phyloP scores from a whole-genome alignment of 2,329 filamentous ascomycete species.

The Sporothrix brasiliensis region DNA sequence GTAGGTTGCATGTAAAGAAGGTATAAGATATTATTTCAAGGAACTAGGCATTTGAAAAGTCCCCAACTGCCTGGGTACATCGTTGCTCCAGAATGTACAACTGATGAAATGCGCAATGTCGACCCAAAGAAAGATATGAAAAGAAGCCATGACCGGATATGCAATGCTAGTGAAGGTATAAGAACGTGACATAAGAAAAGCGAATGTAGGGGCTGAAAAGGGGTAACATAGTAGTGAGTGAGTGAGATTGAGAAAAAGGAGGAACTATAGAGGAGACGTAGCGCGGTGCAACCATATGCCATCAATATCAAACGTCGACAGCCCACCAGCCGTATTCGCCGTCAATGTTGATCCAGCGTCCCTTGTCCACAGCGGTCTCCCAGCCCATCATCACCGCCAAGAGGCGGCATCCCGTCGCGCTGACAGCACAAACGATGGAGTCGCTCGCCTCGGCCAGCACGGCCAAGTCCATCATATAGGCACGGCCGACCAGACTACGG shows the following conservation, averaged over 20 bases:
- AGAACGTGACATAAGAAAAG: not conserved
- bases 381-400: constrained; percentile 86
- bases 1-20: not conserved
- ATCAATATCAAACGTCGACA: constrained; percentile 19
- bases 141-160: constrained; percentile 4
- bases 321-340: constrained; percentile 63
- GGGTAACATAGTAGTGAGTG: not conserved
- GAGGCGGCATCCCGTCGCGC: constrained; percentile 70
- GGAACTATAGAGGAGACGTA: not conserved
- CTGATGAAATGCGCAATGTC: not conserved
- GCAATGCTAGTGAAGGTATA: constrained; percentile 21
- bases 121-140: not conserved
- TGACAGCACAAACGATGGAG: constrained; percentile 74
- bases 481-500: constrained; percentile 74
- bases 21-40: not conserved
- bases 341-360: constrained; percentile 78
- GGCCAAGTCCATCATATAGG: constrained; percentile 78
- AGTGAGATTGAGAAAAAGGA: not conserved
- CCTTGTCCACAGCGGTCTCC: constrained; percentile 64
- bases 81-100: constrained; percentile 7
- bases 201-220: not conserved
- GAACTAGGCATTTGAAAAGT: not conserved
- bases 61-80: not conserved
- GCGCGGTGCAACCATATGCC: not conserved
- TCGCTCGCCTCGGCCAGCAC: constrained; percentile 71